phyloP scores from a whole-genome alignment of 306 rosid genomes.

The Cotoneaster glaucophyllus region DNA sequence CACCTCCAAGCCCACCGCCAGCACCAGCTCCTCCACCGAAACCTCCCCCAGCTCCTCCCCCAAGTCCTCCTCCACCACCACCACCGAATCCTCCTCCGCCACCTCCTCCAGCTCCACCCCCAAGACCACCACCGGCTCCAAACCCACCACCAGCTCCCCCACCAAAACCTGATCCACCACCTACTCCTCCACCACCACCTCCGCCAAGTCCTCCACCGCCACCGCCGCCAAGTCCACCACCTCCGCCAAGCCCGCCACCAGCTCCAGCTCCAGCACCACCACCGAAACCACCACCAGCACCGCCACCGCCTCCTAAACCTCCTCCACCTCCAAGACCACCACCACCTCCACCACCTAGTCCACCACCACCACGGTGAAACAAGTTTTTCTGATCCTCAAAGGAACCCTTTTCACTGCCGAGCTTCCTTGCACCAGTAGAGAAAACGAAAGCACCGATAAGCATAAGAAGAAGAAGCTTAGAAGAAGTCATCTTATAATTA shows the following conservation, averaged over 20 bases:
- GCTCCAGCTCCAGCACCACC: constrained; percentile 11
- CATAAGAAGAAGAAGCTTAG: constrained; percentile 34
- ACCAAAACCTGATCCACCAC: constrained; percentile 20
- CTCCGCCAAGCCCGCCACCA: constrained; percentile 14
- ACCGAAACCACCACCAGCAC: constrained; percentile 19
- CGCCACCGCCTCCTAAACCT: constrained; percentile 13
- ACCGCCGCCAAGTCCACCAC: constrained; percentile 22
- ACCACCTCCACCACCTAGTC: constrained; percentile 25
- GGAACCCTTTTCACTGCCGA: constrained; percentile 25
- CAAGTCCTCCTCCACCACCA: constrained; percentile 24
- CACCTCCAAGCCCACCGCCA: constrained; percentile 47
- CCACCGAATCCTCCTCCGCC: constrained; percentile 43
- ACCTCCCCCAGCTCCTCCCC: constrained; percentile 13
- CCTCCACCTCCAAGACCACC: constrained; percentile 30
- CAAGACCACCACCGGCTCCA: constrained; percentile 36
- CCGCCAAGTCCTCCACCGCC: constrained; percentile 58
- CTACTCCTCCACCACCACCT: constrained; percentile 43
- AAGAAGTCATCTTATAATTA: constrained; percentile 21
- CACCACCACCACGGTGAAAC: constrained; percentile 13
- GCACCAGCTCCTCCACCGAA: constrained; percentile 31
- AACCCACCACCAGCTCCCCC: constrained; percentile 36
- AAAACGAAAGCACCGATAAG: constrained; percentile 47
- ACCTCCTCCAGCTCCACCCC: constrained; percentile 60
- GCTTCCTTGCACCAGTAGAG: constrained; percentile 55
- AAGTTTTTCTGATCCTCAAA: constrained; percentile 36